Base-by-base conservation (phyloP, 768 basidiomycete genomes). In the Serendipita indica region DNA sequence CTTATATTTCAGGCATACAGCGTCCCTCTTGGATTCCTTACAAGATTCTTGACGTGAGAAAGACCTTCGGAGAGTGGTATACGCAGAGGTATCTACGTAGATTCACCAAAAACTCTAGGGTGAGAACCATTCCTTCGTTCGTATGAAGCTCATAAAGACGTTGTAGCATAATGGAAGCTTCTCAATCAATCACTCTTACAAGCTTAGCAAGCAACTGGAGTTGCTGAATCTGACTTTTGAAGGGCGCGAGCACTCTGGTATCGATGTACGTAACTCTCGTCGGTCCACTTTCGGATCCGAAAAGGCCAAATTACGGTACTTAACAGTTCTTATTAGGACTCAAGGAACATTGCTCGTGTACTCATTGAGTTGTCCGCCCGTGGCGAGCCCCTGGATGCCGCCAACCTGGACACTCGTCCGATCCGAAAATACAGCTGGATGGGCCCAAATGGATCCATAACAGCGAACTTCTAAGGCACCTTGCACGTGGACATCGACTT, bases 241-340 rank as follows among this genome's bases (percentile, higher is more conserved):
- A 68, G 93, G 94, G 20, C 79, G 86, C 64, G 75, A 81, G 58
- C 94, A 98, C 70, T 81, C 81, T 66, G 94, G 94, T 22, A 85
- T 94, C 33, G 90, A 92, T 71, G 93, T 92, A 62, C 74, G 87
- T 81, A 12, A n/a, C 10, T 16, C n/a, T 27, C 41, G 52, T 59
- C 45, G 18, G 6, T 59, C 10, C 37, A 10, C 25, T 59, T 20
- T 57, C 30, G 46, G 16, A 32, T 34, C 49, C 32, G 22, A n/a
- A 27, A 16, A n/a, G n/a, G n/a, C n/a, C n/a, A n/a, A n/a, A n/a
- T n/a, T n/a, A n/a, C n/a, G n/a, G n/a, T n/a, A n/a, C n/a, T n/a
- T 54, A 33, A 27, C 57, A n/a, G 59, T 6, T 34, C 33, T 65
- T 37, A 30, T n/a, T 58, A 93, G 90, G 92, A 99, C 71, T 79